Percentiles rank a stretch among this genome's conserved stretches.
Evolutionary conservation across 2,329 filamentous ascomycete species (phyloP).

Genomic region (Fusarium keratoplasticum): DNA sequence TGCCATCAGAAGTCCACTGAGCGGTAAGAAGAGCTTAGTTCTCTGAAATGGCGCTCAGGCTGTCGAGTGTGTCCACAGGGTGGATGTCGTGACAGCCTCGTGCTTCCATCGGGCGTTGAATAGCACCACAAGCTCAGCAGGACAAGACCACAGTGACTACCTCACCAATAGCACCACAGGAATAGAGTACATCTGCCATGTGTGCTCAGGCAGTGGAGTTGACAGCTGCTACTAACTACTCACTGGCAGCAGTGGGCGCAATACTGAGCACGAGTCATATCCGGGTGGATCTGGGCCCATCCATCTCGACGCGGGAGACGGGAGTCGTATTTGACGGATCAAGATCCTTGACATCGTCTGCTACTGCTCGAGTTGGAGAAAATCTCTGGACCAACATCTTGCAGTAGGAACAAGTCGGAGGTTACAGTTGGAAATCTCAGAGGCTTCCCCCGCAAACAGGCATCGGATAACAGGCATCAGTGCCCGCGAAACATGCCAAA

Average conservation of each 20-base stretch:
- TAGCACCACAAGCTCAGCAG: not conserved
- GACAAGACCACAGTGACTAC: not conserved
- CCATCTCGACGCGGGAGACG: not conserved
- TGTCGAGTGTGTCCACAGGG: not conserved
- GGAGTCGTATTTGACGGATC: not conserved
- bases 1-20: not conserved
- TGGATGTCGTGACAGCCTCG: not conserved
- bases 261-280: constrained; percentile 12
- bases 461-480: not conserved
- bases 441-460: not conserved
- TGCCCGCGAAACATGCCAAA: not conserved
- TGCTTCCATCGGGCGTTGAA: not conserved
- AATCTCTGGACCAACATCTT: not conserved
- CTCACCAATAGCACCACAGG: constrained; percentile 1
- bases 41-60: not conserved
- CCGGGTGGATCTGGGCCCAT: constrained; percentile 2
- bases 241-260: not conserved
- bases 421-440: not conserved
- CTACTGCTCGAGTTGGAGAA: not conserved
- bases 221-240: not conserved
- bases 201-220: constrained; percentile 1
- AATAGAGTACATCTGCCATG: not conserved
- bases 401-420: not conserved
- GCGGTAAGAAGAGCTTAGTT: not conserved
- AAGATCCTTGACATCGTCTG: not conserved